A percentile compares a stretch with the other conserved stretches of the same genome.
phyloP scores from a whole-genome alignment of 495 filamentous ascomycete species.

The Lophiotrema nucula region DNA sequence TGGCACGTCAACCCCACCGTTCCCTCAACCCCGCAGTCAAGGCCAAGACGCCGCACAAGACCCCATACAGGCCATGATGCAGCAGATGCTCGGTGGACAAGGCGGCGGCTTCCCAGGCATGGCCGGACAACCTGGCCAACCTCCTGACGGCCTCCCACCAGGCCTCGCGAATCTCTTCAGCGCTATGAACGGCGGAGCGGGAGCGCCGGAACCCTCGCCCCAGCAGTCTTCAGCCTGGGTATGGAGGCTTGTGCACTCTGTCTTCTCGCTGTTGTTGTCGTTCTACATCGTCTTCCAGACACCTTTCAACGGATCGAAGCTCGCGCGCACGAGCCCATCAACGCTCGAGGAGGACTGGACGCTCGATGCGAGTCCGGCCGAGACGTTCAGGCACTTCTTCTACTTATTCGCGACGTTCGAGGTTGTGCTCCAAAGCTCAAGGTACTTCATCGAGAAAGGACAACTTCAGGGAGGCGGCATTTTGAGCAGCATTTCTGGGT shows the following conservation, averaged over 20 bases:
- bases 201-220: constrained; percentile 36
- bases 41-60: constrained; percentile 47
- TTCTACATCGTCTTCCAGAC: constrained; percentile 66
- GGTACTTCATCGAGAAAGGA: constrained; percentile 63
- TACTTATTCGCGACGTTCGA: constrained; percentile 81
- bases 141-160: constrained; percentile 47
- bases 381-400: constrained; percentile 50
- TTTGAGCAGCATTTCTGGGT: constrained; percentile 55
- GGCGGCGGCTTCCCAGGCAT: constrained; percentile 41
- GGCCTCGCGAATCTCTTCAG: constrained; percentile 46
- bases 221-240: constrained; percentile 53
- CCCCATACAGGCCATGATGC: constrained; percentile 61
- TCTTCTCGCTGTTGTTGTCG: constrained; percentile 69
- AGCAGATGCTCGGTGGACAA: constrained; percentile 55
- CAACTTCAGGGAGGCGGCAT: constrained; percentile 49
- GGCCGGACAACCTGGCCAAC: constrained; percentile 32
- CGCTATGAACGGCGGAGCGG: constrained; percentile 40
- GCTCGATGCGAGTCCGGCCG: constrained; percentile 21
- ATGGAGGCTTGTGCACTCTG: constrained; percentile 74
- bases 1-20: constrained; percentile 23
- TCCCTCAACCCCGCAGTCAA: constrained; percentile 1
- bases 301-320: constrained; percentile 56
- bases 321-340: constrained; percentile 39
- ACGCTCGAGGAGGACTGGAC: constrained; percentile 38
- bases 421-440: constrained; percentile 64